A percentile compares a stretch with the other conserved stretches of the same genome.
Conservation (phyloP, 2,329 filamentous ascomycete species). For the Aspergillus sp. region DNA sequence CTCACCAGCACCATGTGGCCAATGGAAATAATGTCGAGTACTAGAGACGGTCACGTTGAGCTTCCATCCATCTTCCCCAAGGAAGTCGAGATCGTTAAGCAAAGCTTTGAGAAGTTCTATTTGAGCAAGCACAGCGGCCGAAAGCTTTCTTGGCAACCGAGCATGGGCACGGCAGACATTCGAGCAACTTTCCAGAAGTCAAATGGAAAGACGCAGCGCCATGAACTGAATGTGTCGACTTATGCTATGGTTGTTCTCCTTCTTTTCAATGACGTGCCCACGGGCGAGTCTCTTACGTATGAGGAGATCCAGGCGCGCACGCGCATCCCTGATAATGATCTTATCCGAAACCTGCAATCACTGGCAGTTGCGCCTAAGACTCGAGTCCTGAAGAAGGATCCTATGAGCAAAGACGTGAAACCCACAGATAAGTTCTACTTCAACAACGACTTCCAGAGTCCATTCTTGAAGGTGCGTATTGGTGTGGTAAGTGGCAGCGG, state of each 20-base stretch:
- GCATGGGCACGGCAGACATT: conserved; percentile 82
- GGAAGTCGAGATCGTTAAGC: conserved; percentile 71
- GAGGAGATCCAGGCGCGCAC: conserved; percentile 83
- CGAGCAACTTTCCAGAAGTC: conserved; percentile 73
- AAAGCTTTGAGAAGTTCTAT: conserved; percentile 88
- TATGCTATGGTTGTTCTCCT: conserved; percentile 88
- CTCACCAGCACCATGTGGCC: conserved; percentile 96
- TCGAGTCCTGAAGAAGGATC: conserved; percentile 75
- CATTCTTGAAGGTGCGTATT: conserved; percentile 84
- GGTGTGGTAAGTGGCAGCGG: conserved; percentile 73
- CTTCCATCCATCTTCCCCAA: conserved; percentile 68
- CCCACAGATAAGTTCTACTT: conserved; percentile 76
- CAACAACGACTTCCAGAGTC: conserved; percentile 78
- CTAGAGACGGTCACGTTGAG: conserved; percentile 50
- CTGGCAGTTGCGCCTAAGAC: conserved; percentile 82
- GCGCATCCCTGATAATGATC: conserved; percentile 71
- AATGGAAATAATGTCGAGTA: conserved; percentile 74
- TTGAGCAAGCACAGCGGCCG: conserved; percentile 82
- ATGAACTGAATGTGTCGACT: conserved; percentile 90
- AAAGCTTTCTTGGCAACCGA: conserved; percentile 77
- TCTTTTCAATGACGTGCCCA: conserved; percentile 77
- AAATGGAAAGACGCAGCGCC: conserved; percentile 70
- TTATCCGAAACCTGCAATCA: conserved; percentile 76
- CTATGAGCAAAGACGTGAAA: conserved; percentile 75
- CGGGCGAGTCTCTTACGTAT: conserved; percentile 53